These are phyloP conservation scores for Saccharomycopsis sp. DNA, from an alignment of 805 yeast species.

Conservation along the genomic window DNA sequence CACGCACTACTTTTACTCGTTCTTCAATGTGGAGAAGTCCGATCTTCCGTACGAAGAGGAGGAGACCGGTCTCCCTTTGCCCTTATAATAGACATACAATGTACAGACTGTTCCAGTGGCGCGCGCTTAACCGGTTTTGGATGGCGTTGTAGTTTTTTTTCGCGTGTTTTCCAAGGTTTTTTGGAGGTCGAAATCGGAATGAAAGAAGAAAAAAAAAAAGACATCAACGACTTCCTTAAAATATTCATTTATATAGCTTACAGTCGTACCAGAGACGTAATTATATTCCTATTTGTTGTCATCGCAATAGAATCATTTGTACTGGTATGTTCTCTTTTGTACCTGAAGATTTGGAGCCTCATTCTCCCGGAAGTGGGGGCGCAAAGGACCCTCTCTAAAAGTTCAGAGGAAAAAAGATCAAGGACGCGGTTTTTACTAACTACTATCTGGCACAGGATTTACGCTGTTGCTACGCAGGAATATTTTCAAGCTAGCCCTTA, in stretches of 20 bases:
- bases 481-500: no score
- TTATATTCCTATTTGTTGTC: background rate
- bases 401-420: background rate
- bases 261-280: background rate
- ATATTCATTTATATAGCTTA: background rate
- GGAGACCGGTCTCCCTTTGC: background rate
- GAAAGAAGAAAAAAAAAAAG: background rate
- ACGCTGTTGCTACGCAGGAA: no score
- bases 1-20: slow-evolving; percentile 41
- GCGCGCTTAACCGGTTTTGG: slow-evolving; percentile 1
- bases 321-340: background rate
- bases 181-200: background rate
- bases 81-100: background rate
- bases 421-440: background rate
- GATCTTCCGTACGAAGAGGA: slow-evolving; percentile 33
- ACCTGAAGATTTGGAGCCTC: background rate
- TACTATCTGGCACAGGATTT: background rate
- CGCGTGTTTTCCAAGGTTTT: background rate
- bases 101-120: background rate
- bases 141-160: background rate
- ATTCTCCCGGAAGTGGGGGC: background rate
- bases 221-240: background rate
- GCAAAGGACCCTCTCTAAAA: background rate
- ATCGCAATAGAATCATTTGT: background rate
- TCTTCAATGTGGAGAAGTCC: slow-evolving; percentile 27